phyloP scores from a whole-genome alignment of 192 early-diverging fungal genomes.

The Nowakowskiella sp. region DNA sequence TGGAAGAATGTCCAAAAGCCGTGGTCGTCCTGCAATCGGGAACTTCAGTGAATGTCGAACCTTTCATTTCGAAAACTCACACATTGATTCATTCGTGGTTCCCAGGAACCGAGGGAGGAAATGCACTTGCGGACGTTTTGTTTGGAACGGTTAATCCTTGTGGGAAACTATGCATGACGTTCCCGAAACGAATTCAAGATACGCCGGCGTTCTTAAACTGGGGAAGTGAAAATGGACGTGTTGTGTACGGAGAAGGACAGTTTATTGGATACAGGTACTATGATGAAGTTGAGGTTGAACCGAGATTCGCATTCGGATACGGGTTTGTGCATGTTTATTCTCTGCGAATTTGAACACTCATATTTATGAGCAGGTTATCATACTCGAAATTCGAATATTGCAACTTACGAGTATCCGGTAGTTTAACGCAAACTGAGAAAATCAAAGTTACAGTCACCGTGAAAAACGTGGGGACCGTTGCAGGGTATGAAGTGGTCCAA shows the following conservation, averaged over 20 bases:
- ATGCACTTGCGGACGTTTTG: background rate
- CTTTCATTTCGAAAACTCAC: constrained; percentile 2
- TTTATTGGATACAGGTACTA: constrained; percentile 19
- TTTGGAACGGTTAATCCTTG: background rate
- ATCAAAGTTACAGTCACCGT: constrained; percentile 27
- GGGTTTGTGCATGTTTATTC: background rate
- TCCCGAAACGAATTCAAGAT: background rate
- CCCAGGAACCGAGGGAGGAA: background rate
- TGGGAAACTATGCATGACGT: background rate
- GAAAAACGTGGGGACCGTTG: constrained; percentile 23
- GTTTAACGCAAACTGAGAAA: background rate
- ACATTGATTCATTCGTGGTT: constrained; percentile 1
- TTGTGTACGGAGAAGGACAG: constrained; percentile 17
- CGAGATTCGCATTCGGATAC: background rate
- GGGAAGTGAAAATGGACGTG: constrained; percentile 12
- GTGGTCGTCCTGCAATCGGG: constrained; percentile 16
- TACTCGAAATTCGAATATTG: background rate
- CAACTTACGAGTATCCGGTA: background rate
- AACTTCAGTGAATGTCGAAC: constrained; percentile 9
- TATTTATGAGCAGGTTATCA: background rate
- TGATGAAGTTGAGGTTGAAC: constrained; percentile 6
- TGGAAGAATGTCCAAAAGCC: constrained; percentile 5
- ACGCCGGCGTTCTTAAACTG: constrained; percentile 7
- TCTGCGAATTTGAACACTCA: background rate
- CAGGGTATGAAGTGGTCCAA: constrained; percentile 38